Base-by-base conservation (phyloP, 257 asterid genomes). In the Osmanthus fragrans region DNA sequence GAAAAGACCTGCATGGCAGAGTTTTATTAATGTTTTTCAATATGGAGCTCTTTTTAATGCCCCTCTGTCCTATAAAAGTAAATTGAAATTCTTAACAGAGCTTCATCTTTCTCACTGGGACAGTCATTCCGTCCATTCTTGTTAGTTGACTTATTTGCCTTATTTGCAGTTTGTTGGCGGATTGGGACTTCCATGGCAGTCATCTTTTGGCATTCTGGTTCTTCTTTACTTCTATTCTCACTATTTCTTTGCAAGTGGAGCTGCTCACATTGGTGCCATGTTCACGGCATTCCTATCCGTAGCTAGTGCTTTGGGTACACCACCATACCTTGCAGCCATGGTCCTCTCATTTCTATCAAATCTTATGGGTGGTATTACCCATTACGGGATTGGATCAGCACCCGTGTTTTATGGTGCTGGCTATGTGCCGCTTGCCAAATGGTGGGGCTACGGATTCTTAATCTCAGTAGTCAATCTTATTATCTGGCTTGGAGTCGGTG, bases 191-290 rank as follows among this genome's bases (percentile, higher is more conserved):
- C 88, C 99, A 4, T 95, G 99, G 99, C 99, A 95, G 83, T 86
- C 86, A 25, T 95, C 98, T 0, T 95, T 95, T 5, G 99, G 98
- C 82, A 90, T 95, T 66, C 96, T 95, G 7, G 93, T 93, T 30
- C 93, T 93, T 73, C 94, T 95, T 11, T 95, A 95, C 94, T 95
- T 95, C 89, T 95, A 95, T 69, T 93, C 99, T 29, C 99, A 95
- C 87, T 93, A 95, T 80, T 95, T 95, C 90, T 95, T 95, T 18
- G 99, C 99, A 16, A 95, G 99, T 54, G 99, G 99, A 69, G 98
- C 99, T 36, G 99, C 99, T 42, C 99, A 95, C 58, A 95, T 95
- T 0, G 99, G 99, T 15, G 99, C 99, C 77, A 95, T 95, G 99
- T 95, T 95, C 76, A 93, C 99, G 0, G 97, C 99, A 30, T 95